These are phyloP conservation scores for Gossypium rotundifolium DNA, from an alignment of 345 rosid genomes.

Conservation along the genomic window DNA sequence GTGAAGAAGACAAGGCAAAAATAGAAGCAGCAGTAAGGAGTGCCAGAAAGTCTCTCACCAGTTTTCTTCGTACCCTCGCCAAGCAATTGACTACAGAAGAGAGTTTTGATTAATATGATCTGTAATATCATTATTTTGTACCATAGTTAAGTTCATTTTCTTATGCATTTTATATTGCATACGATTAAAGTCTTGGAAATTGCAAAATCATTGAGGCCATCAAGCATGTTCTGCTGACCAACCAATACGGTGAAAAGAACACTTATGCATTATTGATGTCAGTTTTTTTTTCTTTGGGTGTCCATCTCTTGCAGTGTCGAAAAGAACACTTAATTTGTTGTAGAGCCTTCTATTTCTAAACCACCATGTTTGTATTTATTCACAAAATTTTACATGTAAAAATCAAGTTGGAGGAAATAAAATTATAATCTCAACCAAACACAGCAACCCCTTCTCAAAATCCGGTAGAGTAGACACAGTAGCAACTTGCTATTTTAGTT, in stretches of 20 bases:
- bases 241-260: too few species aligned
- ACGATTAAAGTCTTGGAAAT: not conserved
- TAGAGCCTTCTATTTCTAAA: not conserved
- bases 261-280: too few species aligned
- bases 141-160: not conserved
- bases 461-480: not conserved
- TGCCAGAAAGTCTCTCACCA: slow-evolving; percentile 51
- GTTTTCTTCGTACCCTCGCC: slow-evolving; percentile 48
- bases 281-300: too few species aligned
- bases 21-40: slow-evolving; percentile 25
- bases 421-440: not conserved
- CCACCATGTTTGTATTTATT: not conserved
- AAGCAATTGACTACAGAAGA: slow-evolving; percentile 37
- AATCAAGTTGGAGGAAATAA: too few species aligned
- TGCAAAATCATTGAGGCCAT: not conserved
- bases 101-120: not conserved
- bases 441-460: not conserved
- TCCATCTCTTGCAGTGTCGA: too few species aligned
- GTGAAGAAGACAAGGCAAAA: slow-evolving; percentile 36
- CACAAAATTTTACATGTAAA: not conserved
- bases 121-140: not conserved
- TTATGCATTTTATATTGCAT: not conserved
- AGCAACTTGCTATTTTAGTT: not conserved
- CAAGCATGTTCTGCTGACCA: not conserved
- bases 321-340: not conserved